Percentiles rank a stretch among this genome's conserved stretches.
phyloP scores from a whole-genome alignment of 768 basidiomycete species.

The Trametes sanguinea region DNA sequence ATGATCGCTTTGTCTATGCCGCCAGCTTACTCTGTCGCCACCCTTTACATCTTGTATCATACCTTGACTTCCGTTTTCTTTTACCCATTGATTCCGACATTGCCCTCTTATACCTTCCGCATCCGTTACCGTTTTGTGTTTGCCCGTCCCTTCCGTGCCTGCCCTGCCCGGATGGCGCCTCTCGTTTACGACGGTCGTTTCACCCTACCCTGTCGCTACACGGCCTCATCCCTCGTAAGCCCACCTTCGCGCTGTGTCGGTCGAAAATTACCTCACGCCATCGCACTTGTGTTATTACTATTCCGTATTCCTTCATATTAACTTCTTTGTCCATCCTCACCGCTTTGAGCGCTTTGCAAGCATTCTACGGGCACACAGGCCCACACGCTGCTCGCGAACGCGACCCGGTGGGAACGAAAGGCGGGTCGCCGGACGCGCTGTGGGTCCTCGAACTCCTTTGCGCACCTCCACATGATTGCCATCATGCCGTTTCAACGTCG shows the following conservation, averaged over 20 bases:
- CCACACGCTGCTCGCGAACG: background rate
- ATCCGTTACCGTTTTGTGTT: slow-evolving; percentile 7
- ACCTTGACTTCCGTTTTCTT: background rate
- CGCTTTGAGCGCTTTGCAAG: no score
- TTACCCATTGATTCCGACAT: background rate
- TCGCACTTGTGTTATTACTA: slow-evolving; percentile 23
- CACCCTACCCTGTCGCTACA: slow-evolving; percentile 6
- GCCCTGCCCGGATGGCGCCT: slow-evolving; percentile 1
- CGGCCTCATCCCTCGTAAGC: background rate
- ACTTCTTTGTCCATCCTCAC: slow-evolving; percentile 6
- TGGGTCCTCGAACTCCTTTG: no score
- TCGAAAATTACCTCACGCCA: slow-evolving; percentile 6
- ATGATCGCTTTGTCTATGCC: slow-evolving; percentile 17
- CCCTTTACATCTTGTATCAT: slow-evolving; percentile 11
- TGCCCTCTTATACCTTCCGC: background rate
- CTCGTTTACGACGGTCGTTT: background rate
- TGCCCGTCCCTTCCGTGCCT: background rate
- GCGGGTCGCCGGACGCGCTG: no score
- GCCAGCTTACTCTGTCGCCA: slow-evolving; percentile 13
- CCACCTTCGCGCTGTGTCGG: slow-evolving; percentile 13
- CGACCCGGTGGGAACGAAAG: no score
- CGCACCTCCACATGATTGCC: background rate
- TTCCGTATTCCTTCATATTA: slow-evolving; percentile 14
- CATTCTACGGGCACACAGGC: background rate
- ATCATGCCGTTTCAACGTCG: no score